Evolutionary conservation across 306 rosid species (phyloP).

Genomic region (Quercus aquifolioides): DNA sequence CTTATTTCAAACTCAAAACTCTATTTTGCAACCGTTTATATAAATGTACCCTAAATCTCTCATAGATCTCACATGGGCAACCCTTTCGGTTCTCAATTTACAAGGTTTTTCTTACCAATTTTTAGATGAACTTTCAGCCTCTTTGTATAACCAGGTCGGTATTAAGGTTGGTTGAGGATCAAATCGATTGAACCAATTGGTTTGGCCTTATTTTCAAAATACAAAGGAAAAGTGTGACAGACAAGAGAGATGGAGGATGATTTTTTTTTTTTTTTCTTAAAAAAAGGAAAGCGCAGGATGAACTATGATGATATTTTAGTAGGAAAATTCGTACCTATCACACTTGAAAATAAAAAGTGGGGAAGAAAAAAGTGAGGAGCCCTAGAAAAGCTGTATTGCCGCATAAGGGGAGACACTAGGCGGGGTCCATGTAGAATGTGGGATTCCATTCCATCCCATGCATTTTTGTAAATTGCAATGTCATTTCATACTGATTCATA

Average conservation of each 20-base stretch:
- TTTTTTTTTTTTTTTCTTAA: too few species aligned
- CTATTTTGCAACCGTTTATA: too few species aligned
- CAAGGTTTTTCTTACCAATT: too few species aligned
- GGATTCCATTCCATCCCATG: conserved; percentile 41
- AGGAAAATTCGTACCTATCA: not conserved
- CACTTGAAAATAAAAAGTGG: not conserved
- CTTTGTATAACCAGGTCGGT: too few species aligned
- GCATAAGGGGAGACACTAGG: conserved; percentile 59
- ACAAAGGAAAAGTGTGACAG: not conserved
- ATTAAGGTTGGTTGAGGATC: too few species aligned
- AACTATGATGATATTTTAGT: conserved; percentile 14
- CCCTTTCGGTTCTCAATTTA: too few species aligned
- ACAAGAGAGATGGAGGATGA: not conserved
- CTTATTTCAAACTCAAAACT: too few species aligned
- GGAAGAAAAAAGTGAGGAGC: not conserved
- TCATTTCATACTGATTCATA: conserved; percentile 26
- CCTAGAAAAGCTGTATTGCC: conserved; percentile 46
- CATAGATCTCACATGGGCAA: too few species aligned
- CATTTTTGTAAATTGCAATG: conserved; percentile 34
- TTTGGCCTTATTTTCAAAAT: too few species aligned
- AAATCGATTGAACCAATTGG: too few species aligned
- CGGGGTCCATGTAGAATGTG: conserved; percentile 58
- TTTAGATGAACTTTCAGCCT: too few species aligned
- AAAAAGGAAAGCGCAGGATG: not conserved
- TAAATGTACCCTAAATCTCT: too few species aligned